These are phyloP conservation scores for Wallacemonas rigidus DNA, from an alignment of 208 protist species.

Conservation along the genomic window DNA sequence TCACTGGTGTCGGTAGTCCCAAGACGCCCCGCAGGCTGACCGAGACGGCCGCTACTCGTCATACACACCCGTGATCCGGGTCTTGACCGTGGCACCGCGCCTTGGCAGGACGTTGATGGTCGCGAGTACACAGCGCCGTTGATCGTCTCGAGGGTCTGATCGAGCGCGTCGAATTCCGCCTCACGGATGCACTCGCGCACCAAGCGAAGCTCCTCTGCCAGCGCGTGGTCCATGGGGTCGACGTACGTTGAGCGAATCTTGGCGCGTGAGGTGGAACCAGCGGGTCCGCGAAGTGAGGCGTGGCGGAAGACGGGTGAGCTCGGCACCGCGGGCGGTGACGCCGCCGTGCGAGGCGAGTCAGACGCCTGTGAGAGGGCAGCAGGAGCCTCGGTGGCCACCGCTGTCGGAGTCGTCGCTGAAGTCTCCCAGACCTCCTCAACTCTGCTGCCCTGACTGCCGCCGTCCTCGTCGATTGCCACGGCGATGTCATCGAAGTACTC, in stretches of 20 bases:
- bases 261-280: background rate
- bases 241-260: conserved; percentile 28
- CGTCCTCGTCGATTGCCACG: conserved; percentile 20
- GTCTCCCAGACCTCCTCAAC: background rate
- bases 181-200: conserved; percentile 76
- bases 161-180: conserved; percentile 57
- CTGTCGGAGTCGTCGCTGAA: background rate
- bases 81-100: conserved; percentile 29
- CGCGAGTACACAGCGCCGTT: conserved; percentile 57
- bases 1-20: conserved; percentile 16
- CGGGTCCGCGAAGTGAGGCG: background rate
- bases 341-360: background rate
- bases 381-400: background rate
- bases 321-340: background rate
- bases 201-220: conserved; percentile 74
- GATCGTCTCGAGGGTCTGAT: conserved; percentile 41
- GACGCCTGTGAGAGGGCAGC: background rate
- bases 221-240: conserved; percentile 60
- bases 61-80: background rate
- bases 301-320: background rate
- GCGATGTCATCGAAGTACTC: conserved; percentile 56
- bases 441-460: background rate
- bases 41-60: conserved; percentile 18
- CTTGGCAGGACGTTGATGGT: conserved; percentile 64
- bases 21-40: conserved; percentile 12